phyloP scores from a whole-genome alignment of 2,329 filamentous ascomycete species.

The Stachybotrys echinatus region DNA sequence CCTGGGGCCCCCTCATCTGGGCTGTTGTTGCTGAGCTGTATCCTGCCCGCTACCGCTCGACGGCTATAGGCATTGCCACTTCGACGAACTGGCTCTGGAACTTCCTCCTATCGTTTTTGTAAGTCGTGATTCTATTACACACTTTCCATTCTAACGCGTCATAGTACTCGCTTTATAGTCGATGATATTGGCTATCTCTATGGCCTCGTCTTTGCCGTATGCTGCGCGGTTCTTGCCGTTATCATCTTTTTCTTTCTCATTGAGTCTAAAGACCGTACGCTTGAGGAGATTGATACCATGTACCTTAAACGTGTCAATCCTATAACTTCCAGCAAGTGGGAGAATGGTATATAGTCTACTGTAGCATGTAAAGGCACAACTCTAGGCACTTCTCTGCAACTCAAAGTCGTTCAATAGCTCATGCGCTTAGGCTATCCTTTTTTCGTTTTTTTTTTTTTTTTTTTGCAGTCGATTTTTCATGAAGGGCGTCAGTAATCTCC shows the following conservation, averaged over 20 bases:
- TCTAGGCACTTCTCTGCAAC: too few relatives aligned
- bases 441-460: too few relatives aligned
- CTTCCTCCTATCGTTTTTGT: conserved; percentile 50
- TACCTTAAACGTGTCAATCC: conserved; percentile 52
- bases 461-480: too few relatives aligned
- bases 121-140: conserved; percentile 18
- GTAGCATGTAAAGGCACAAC: too few relatives aligned
- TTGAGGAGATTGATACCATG: conserved; percentile 77
- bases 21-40: conserved; percentile 60
- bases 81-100: conserved; percentile 62
- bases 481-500: too few relatives aligned
- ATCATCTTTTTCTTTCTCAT: conserved; percentile 74
- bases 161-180: conserved; percentile 66
- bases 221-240: conserved; percentile 55
- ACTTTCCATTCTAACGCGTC: too few relatives aligned
- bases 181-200: conserved; percentile 65
- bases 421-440: too few relatives aligned
- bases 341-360: too few relatives aligned
- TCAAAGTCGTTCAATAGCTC: too few relatives aligned
- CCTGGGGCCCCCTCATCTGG: conserved; percentile 68
- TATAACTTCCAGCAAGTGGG: conserved; percentile 33
- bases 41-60: conserved; percentile 49
- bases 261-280: conserved; percentile 64
- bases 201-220: conserved; percentile 66
- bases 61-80: conserved; percentile 51